Evolutionary conservation across 371 early-diverging fungal species (phyloP), one percentile per base, ranked within the genome.

Genomic region (Zopfochytrium polystomum): DNA sequence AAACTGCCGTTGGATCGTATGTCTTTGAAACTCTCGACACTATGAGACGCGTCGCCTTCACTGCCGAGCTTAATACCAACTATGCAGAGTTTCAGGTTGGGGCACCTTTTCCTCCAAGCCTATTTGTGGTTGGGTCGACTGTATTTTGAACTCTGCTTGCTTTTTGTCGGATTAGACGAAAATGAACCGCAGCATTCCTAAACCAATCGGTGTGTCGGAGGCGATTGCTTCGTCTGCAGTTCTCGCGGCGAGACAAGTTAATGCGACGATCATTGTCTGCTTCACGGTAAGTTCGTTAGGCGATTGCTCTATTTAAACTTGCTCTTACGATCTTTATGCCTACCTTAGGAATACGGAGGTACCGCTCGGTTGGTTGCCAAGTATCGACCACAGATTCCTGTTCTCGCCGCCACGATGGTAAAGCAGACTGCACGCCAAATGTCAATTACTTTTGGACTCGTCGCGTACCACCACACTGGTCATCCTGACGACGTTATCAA

Each of bases 221-320:
- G 88, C 95, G 9, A 92, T 96, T 27, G 96, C 95, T 30, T 89
- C 87, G 18, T 89, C 95, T 3, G 96, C 98, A 9, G 96, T 95
- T 56, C 82, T 87, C 43, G 86, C 90, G 32, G 87, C 95, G 9
- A 86, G 87, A 65, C 92, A 90, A 70, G 79, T 87, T 48, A 89
- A 89, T 27, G 89, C 90, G 29, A 87, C 91, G 23, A 89, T 96
- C 73, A 85, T 96, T 67, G 90, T 95, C 20, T 83, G 90, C 59
- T 85, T 92, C 62, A 78, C 80, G 13, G 58, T 58, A 31, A n/a
- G 58, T 58, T 5, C 22, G n/a, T 6, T 22, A 6, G 13, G 6
- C 20, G 5, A 35, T 34, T 56, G 22, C 46, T 20, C 4, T 6
- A n/a, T n/a, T n/a, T n/a, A n/a, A n/a, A n/a, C n/a, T n/a, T n/a